phyloP scores from a whole-genome alignment of 2,329 filamentous ascomycete species.

The Pezicula radicicola region DNA sequence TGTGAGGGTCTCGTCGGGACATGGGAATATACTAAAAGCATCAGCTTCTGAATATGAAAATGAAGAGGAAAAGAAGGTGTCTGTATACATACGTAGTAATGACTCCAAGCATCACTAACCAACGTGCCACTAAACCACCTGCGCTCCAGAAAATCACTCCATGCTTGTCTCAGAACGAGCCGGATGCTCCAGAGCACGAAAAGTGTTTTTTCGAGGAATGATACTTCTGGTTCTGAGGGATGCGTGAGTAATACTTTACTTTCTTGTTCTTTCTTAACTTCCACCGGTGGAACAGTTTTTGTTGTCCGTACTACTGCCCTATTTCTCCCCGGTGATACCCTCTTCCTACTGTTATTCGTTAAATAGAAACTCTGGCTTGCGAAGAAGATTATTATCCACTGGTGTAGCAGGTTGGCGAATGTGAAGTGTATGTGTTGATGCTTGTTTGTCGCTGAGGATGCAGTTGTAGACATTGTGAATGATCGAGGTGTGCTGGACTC shows the following conservation, averaged over 20 bases:
- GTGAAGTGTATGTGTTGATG: not conserved
- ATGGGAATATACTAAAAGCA: not conserved
- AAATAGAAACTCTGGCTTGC: not conserved
- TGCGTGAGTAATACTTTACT: not conserved
- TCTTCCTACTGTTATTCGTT: not conserved
- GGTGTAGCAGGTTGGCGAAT: not conserved
- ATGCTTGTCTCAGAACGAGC: not conserved
- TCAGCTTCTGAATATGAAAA: not conserved
- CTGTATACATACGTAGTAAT: not conserved
- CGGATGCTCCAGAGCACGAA: not conserved
- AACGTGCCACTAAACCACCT: not conserved
- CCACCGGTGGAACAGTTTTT: not conserved
- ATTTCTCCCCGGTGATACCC: not conserved
- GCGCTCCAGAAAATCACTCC: not conserved
- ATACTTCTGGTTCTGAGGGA: not conserved
- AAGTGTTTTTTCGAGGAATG: not conserved
- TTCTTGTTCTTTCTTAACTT: not conserved
- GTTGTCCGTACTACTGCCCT: not conserved
- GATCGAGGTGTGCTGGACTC: no score
- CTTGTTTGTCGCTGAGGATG: not conserved
- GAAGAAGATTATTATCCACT: not conserved
- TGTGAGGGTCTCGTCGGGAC: not conserved
- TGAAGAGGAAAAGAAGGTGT: not conserved
- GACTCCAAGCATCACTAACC: not conserved
- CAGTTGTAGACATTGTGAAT: conserved; percentile 29